A percentile compares a stretch with the other conserved stretches of the same genome.
phyloP scores from a whole-genome alignment of 768 basidiomycete species.

The Nevesoporus exiguus region DNA sequence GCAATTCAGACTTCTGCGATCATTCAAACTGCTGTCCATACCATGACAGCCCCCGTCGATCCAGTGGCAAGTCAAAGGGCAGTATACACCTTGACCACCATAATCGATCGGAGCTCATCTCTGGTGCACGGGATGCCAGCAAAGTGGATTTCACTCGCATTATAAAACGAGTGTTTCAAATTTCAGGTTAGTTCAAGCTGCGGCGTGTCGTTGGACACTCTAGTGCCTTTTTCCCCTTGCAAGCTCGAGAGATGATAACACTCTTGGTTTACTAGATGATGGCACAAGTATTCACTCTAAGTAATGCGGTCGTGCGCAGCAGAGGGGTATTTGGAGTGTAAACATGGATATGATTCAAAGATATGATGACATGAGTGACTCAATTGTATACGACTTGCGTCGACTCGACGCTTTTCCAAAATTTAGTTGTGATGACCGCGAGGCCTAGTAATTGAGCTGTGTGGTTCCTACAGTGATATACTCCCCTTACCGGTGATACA shows the following conservation, averaged over 20 bases:
- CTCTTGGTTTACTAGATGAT: neutral
- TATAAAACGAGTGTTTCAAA: constrained; percentile 9
- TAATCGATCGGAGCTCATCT: neutral
- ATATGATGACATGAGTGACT: too few relatives aligned
- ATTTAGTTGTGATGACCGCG: neutral
- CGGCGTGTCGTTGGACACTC: too few relatives aligned
- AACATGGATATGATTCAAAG: neutral
- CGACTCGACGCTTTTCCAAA: neutral
- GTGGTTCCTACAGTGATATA: neutral
- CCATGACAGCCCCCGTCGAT: too few relatives aligned
- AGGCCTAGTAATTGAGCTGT: constrained; percentile 3
- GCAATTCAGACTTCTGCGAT: neutral
- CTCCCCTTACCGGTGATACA: neutral
- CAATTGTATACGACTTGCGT: constrained; percentile 9
- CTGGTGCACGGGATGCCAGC: constrained; percentile 1
- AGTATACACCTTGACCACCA: neutral
- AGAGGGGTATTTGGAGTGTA: too few relatives aligned
- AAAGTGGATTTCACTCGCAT: constrained; percentile 13
- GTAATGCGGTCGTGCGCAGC: too few relatives aligned
- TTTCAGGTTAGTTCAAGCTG: constrained; percentile 2
- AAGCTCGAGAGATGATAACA: neutral
- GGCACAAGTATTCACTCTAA: too few relatives aligned
- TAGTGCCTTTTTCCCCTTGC: neutral
- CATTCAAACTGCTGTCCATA: too few relatives aligned
- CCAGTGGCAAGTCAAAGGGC: neutral